These are phyloP conservation scores for Epichloe sylvatica DNA, from an alignment of 2,329 filamentous ascomycete species.

Conservation along the genomic window DNA sequence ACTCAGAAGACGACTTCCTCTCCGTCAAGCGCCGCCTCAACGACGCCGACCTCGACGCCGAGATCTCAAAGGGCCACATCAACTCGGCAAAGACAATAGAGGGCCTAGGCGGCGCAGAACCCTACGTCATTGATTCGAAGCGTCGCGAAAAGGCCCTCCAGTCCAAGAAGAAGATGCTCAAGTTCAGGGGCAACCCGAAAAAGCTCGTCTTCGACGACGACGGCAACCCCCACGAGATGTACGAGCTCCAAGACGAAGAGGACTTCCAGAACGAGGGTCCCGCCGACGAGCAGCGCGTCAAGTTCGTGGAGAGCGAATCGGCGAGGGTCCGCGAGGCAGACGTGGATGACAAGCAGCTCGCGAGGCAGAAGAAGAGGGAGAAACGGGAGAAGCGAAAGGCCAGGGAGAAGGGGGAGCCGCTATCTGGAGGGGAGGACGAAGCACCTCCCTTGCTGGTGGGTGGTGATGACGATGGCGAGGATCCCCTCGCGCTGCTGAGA, in stretches of 20 bases:
- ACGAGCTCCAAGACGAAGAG: conserved; percentile 77
- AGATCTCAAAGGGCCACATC: conserved; percentile 29
- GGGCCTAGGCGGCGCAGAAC: conserved; percentile 54
- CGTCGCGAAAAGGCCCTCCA: conserved; percentile 88
- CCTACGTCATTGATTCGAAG: conserved; percentile 82
- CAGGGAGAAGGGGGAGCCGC: conserved; percentile 34
- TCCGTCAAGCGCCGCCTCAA: conserved; percentile 78
- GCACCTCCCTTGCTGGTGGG: conserved; percentile 23
- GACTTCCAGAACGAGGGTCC: conserved; percentile 63
- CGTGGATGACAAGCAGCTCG: conserved; percentile 66
- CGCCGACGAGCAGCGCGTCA: conserved; percentile 59
- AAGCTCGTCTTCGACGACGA: conserved; percentile 90
- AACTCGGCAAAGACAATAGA: conserved; percentile 45
- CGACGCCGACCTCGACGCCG: conserved; percentile 48
- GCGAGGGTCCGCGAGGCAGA: conserved; percentile 62
- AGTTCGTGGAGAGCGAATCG: conserved; percentile 65
- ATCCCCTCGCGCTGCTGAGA: conserved; percentile 43
- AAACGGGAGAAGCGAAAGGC: conserved; percentile 63
- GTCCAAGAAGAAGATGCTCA: conserved; percentile 86
- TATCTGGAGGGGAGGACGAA: conserved; percentile 11
- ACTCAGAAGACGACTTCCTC: conserved; percentile 54
- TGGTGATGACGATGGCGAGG: conserved; percentile 28
- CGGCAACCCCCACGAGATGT: conserved; percentile 68
- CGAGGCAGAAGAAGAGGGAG: conserved; percentile 62
- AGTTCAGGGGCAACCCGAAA: conserved; percentile 73